A percentile compares a stretch with the other conserved stretches of the same genome.
phyloP scores from a whole-genome alignment of 345 rosid species.

The Durio zibethinus region DNA sequence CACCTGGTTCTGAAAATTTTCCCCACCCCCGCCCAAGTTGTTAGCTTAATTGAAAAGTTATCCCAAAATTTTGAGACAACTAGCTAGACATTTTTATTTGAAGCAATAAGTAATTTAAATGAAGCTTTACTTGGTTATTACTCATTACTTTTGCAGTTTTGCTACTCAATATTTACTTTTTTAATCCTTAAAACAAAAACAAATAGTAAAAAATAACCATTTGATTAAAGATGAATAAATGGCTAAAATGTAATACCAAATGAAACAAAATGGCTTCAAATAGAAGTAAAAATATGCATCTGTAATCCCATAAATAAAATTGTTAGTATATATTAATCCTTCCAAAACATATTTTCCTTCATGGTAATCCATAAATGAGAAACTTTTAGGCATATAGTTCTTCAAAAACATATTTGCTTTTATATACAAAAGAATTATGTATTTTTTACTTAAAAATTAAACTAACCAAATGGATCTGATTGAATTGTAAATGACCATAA shows the following conservation, averaged over 20 bases:
- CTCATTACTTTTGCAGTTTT: neutral
- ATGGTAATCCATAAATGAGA: neutral
- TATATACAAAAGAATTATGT: neutral
- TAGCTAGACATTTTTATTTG: neutral
- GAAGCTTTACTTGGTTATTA: too few relatives aligned
- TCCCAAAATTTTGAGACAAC: neutral
- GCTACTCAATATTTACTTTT: neutral
- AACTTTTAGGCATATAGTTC: neutral
- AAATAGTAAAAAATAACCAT: too few relatives aligned
- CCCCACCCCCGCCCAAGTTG: neutral
- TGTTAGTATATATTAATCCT: too few relatives aligned
- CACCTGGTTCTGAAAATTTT: neutral
- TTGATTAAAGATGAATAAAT: too few relatives aligned
- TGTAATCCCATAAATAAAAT: neutral
- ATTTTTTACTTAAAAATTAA: too few relatives aligned
- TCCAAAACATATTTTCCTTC: neutral
- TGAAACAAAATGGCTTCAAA: too few relatives aligned
- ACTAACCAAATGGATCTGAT: neutral
- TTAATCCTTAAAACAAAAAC: too few relatives aligned
- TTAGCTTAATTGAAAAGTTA: neutral
- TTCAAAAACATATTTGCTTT: neutral
- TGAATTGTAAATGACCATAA: too few relatives aligned
- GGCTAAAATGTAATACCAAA: too few relatives aligned
- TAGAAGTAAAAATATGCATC: too few relatives aligned
- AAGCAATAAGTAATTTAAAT: too few relatives aligned